phyloP scores from a whole-genome alignment of 2,329 filamentous ascomycete genomes.

The Calonectria hongkongensis region DNA sequence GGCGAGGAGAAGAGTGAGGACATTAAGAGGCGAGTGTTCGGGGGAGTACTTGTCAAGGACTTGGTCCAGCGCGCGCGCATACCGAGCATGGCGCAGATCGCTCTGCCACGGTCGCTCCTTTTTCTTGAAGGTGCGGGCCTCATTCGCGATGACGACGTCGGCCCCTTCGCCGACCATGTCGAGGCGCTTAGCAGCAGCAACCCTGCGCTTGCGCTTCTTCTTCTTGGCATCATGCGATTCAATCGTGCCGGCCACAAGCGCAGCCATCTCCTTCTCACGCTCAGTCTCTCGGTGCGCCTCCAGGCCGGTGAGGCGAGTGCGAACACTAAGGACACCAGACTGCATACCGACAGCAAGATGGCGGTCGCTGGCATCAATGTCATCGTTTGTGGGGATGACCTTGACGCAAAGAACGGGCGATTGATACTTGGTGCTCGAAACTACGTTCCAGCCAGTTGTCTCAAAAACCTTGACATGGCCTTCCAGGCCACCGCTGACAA shows the following conservation, averaged over 20 bases:
- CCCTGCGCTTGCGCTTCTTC: conserved; percentile 79
- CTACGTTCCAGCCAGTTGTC: conserved; percentile 94
- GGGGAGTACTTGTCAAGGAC: conserved; percentile 76
- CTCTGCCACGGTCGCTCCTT: conserved; percentile 86
- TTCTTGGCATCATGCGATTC: conserved; percentile 85
- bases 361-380: conserved; percentile 81
- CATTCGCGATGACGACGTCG: conserved; percentile 91
- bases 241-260: conserved; percentile 84
- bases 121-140: conserved; percentile 69
- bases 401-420: conserved; percentile 90
- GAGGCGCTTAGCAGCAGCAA: conserved; percentile 71
- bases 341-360: conserved; percentile 97
- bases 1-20: conserved; percentile 87
- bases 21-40: conserved; percentile 76
- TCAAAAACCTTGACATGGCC: conserved; percentile 99
- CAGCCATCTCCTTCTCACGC: conserved; percentile 89
- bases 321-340: conserved; percentile 91
- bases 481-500: conserved; percentile 92
- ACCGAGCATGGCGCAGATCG: conserved; percentile 86
- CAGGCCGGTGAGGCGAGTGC: conserved; percentile 89
- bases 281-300: conserved; percentile 86
- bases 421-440: conserved; percentile 95
- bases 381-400: conserved; percentile 74
- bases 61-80: conserved; percentile 85
- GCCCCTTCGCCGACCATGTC: conserved; percentile 90